A percentile compares a stretch with the other conserved stretches of the same genome.
Conservation (phyloP, 805 yeast genomes). For the Blastobotrys chiropterorum region DNA sequence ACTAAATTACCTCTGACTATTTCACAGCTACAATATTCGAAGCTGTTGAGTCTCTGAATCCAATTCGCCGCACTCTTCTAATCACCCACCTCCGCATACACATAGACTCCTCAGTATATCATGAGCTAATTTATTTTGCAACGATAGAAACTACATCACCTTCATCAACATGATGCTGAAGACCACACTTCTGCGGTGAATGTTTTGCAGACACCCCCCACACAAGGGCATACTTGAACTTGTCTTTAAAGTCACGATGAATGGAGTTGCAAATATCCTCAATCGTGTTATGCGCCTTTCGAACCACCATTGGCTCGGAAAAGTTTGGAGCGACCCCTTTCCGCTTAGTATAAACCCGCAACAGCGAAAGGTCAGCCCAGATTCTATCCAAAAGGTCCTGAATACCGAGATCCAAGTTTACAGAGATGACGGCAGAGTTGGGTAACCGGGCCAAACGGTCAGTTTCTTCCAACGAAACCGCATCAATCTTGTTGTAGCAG, state of each 20-base stretch:
- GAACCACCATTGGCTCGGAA: constrained; percentile 84
- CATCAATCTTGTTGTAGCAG: constrained; percentile 92
- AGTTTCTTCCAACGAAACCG: constrained; percentile 90
- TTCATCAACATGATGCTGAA: constrained; percentile 74
- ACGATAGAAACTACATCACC: constrained; percentile 93
- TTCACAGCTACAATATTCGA: no score
- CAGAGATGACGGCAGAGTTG: constrained; percentile 88
- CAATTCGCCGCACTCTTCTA: no score
- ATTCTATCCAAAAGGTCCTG: constrained; percentile 86
- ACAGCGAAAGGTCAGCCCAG: constrained; percentile 78
- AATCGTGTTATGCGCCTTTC: constrained; percentile 64
- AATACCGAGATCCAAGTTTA: constrained; percentile 80
- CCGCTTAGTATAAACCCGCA: constrained; percentile 77
- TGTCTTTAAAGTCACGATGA: constrained; percentile 86
- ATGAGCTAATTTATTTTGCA: constrained; percentile 56
- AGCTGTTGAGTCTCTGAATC: no score
- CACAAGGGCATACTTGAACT: constrained; percentile 88
- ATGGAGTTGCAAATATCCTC: constrained; percentile 87
- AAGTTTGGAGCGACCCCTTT: constrained; percentile 80
- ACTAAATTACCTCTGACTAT: no score
- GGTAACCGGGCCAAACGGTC: constrained; percentile 90
- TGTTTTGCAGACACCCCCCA: constrained; percentile 97
- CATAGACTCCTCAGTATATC: no score
- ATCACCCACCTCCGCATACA: no score
- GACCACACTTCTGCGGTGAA: constrained; percentile 94